Percentiles rank a stretch among this genome's conserved stretches.
These are phyloP conservation scores for Fulvia fulva DNA, from an alignment of 2,329 filamentous ascomycete genomes.

Conservation along the genomic window DNA sequence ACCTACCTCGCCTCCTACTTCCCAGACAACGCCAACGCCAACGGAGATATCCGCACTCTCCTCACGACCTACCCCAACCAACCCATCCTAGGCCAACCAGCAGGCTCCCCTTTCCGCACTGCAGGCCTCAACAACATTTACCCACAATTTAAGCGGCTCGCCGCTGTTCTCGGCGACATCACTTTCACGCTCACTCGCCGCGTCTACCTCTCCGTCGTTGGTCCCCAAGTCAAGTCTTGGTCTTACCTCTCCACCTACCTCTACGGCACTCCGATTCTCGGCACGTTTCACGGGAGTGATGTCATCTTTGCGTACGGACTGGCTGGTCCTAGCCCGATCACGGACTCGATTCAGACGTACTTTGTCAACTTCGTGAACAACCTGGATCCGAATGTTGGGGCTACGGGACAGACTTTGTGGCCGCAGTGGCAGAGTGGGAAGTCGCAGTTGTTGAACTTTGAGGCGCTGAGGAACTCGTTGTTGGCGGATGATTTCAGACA, in stretches of 20 bases:
- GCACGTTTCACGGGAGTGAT: conserved; percentile 68
- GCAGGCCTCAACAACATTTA: conserved; percentile 64
- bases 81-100: conserved; percentile 40
- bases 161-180: conserved; percentile 69
- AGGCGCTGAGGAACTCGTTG: not conserved
- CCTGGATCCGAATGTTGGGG: not conserved
- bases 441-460: not conserved
- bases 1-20: conserved; percentile 59
- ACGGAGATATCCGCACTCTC: conserved; percentile 46
- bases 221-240: conserved; percentile 52
- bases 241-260: conserved; percentile 72
- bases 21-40: conserved; percentile 44
- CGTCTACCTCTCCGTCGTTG: conserved; percentile 52
- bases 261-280: conserved; percentile 66
- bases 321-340: conserved; percentile 11
- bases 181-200: conserved; percentile 71
- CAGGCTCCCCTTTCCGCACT: conserved; percentile 72
- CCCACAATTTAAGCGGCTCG: conserved; percentile 71
- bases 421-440: not conserved
- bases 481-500: not conserved
- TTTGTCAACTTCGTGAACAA: not conserved
- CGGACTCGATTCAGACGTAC: conserved; percentile 51
- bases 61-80: conserved; percentile 59
- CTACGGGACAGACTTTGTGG: not conserved
- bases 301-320: conserved; percentile 10